Conservation (phyloP, 108 stramenopile species). For the Licmophora abbreviata region DNA sequence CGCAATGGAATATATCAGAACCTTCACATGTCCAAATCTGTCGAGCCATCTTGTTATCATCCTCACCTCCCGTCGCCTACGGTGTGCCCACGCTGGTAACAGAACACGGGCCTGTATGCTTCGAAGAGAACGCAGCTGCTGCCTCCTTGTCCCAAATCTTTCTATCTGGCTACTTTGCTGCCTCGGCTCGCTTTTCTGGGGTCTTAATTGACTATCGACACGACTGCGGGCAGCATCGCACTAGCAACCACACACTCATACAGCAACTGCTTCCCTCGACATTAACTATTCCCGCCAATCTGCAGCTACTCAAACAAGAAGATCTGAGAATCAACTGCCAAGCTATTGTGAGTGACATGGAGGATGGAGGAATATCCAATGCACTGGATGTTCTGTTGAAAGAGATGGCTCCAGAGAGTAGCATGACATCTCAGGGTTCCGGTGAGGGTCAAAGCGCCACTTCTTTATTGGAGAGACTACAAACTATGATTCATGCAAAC, state of each 20-base stretch:
- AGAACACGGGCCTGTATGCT: neutral
- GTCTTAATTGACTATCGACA: neutral
- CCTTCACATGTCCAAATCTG: conserved; percentile 1
- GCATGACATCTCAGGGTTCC: too few relatives aligned
- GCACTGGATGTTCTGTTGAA: too few relatives aligned
- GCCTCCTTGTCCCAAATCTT: neutral
- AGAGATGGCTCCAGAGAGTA: too few relatives aligned
- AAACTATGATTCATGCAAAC: neutral
- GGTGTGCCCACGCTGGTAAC: too few relatives aligned
- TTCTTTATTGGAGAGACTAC: neutral
- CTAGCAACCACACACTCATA: neutral
- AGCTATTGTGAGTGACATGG: too few relatives aligned
- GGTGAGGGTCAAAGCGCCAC: too few relatives aligned
- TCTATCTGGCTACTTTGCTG: neutral
- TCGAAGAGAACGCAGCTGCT: neutral
- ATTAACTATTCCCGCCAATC: neutral
- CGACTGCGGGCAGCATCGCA: neutral
- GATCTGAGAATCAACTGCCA: too few relatives aligned
- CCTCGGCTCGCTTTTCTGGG: neutral
- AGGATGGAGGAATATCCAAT: too few relatives aligned
- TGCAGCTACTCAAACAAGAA: too few relatives aligned
- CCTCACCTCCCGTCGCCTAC: too few relatives aligned
- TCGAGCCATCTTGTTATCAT: neutral
- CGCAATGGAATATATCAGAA: neutral
- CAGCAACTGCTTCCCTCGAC: conserved; percentile 6